These are phyloP conservation scores for Mycena galericulata DNA, from an alignment of 768 basidiomycete species.

Conservation along the genomic window DNA sequence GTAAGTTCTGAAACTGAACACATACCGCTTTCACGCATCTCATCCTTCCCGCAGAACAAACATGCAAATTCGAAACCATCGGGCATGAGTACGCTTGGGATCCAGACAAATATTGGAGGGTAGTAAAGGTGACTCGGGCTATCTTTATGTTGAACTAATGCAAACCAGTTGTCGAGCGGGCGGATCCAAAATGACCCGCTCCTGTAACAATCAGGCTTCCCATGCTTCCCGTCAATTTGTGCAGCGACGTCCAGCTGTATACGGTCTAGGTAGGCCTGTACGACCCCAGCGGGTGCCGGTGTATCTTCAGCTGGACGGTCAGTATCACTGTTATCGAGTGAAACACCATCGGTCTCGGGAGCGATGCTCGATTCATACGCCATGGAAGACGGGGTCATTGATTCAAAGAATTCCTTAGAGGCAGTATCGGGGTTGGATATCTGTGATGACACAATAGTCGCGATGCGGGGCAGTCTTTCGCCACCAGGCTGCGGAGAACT, in stretches of 20 bases:
- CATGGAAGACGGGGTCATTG: no score
- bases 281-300: neutral
- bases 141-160: neutral
- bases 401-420: no score
- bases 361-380: no score
- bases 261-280: neutral
- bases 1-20: neutral
- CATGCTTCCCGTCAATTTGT: neutral
- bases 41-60: neutral
- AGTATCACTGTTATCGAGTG: no score
- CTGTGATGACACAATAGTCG: no score
- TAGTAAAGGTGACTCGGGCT: neutral
- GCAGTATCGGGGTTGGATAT: no score
- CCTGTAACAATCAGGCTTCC: slow-evolving; percentile 3
- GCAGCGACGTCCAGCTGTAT: neutral
- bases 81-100: no score
- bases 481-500: no score
- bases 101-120: no score
- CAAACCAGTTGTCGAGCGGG: neutral
- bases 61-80: neutral
- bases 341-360: no score
- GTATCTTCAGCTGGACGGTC: no score
- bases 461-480: no score
- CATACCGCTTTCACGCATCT: neutral
- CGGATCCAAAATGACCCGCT: neutral